phyloP scores from a whole-genome alignment of 768 basidiomycete genomes.

The Hygrophorus pudorinus region DNA sequence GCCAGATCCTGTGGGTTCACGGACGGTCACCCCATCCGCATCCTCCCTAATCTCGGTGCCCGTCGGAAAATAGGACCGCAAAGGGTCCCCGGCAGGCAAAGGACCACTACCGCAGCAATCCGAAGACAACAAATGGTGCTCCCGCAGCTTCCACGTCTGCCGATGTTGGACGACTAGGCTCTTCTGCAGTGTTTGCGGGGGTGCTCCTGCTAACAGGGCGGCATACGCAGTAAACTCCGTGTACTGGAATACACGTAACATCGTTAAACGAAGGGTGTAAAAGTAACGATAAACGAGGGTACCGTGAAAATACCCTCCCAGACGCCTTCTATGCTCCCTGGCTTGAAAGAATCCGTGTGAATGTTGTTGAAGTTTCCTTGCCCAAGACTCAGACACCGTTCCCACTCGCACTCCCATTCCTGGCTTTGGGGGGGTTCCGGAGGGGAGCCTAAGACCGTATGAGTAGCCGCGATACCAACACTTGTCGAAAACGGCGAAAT shows the following conservation, averaged over 20 bases:
- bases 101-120: slow-evolving; percentile 21
- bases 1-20: slow-evolving; percentile 28
- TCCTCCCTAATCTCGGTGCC: slow-evolving; percentile 41
- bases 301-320: slow-evolving; percentile 80
- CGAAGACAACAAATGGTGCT: slow-evolving; percentile 47
- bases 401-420: slow-evolving; percentile 70
- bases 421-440: slow-evolving; percentile 21
- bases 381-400: slow-evolving; percentile 36
- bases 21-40: slow-evolving; percentile 35
- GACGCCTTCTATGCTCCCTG: slow-evolving; percentile 63
- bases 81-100: slow-evolving; percentile 48
- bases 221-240: slow-evolving; percentile 82
- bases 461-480: background rate
- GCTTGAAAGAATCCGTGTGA: slow-evolving; percentile 39
- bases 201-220: slow-evolving; percentile 57
- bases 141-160: slow-evolving; percentile 83
- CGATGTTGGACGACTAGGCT: slow-evolving; percentile 74
- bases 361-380: slow-evolving; percentile 20
- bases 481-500: slow-evolving; percentile 12
- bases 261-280: background rate
- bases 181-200: slow-evolving; percentile 57
- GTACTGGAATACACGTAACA: slow-evolving; percentile 37
- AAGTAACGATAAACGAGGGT: slow-evolving; percentile 15
- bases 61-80: slow-evolving; percentile 51
- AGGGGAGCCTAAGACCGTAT: background rate